Base-by-base conservation (phyloP, 2,329 filamentous ascomycete species). In the Neopestalotiopsis sp. region DNA sequence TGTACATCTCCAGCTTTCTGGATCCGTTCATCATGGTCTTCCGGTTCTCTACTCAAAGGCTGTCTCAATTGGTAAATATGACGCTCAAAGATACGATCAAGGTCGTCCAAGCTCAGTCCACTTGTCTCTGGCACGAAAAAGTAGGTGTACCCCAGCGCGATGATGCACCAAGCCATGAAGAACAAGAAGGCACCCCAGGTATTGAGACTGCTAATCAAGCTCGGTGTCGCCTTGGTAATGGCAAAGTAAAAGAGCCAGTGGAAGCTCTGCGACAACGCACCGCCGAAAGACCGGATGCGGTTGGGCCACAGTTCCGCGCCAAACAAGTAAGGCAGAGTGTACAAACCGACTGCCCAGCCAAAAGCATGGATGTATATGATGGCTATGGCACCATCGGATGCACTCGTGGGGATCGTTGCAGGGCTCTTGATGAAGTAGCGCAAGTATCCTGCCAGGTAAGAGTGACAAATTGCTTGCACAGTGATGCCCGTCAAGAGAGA, bases 261-360 rank as follows among this genome's bases (percentile, higher is more conserved):
- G 67, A 83, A 82, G 1, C 73, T 74, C 69, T 82, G 80, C 0
- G 76, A 70, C 2, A 83, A 69, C 1, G 82, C 80, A n/a, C 76
- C 76, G 32, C 83, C 82, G 70, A 85, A 82, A 0, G 82, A 83
- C 0, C 83, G 80, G 64, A 85, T 80, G 3, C 79, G 79, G 68
- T 84, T 84, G 1, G 84, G 83, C 77, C 82, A 86, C 0, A 85
- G 73, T 67, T 85, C 83, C 1, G 77, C 78, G 5, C 80, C 81
- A 66, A 85, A 83, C 5, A 85, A 76, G 65, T 84, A 85, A 0
- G 83, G 83, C 0, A 85, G 78, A 38, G 80, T 76, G 1, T 81
- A 72, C 14, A 81, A 77, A 71, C 79, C 80, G 30, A 80, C 76
- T 20, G 79, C 78, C 70, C 83, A 85, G 4, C 82, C 83, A 61